Percentiles rank a stretch among this genome's conserved stretches.
Conservation (phyloP, 1,139 yeast genomes). For the Nakaseomyces sp. region DNA sequence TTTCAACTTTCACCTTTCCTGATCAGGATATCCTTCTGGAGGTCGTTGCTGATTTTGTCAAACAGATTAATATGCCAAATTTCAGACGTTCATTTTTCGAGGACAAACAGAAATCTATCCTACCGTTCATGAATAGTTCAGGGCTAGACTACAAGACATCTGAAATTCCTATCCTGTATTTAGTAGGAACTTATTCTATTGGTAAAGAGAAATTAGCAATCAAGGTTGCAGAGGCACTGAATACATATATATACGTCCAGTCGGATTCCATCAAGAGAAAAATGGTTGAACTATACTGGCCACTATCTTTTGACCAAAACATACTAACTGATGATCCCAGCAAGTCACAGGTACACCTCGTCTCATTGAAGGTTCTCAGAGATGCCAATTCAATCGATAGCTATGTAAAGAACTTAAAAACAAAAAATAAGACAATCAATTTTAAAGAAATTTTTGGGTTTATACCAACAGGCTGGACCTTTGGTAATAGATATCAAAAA, state of each 20-base stretch:
- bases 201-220: slow-evolving; percentile 86
- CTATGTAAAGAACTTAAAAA: slow-evolving; percentile 45
- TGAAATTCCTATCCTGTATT: slow-evolving; percentile 39
- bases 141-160: slow-evolving; percentile 6
- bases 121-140: slow-evolving; percentile 32
- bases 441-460: slow-evolving; percentile 51
- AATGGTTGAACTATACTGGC: slow-evolving; percentile 11
- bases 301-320: slow-evolving; percentile 8
- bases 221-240: slow-evolving; percentile 19
- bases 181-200: slow-evolving; percentile 85
- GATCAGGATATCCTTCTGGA: slow-evolving; percentile 61
- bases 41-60: slow-evolving; percentile 48
- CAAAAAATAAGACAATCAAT: slow-evolving; percentile 9
- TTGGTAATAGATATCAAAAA: slow-evolving; percentile 23
- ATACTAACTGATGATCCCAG: slow-evolving; percentile 38
- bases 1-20: slow-evolving; percentile 69
- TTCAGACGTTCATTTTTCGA: slow-evolving; percentile 16
- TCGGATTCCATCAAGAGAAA: slow-evolving; percentile 13
- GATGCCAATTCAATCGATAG: slow-evolving; percentile 36
- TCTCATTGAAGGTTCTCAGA: slow-evolving; percentile 47
- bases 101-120: slow-evolving; percentile 36
- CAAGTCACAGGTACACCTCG: slow-evolving; percentile 58
- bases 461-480: slow-evolving; percentile 87
- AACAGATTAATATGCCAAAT: slow-evolving; percentile 16
- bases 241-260: slow-evolving; percentile 21